Conservation (phyloP, 257 asterid genomes). For the Catharanthus roseus region DNA sequence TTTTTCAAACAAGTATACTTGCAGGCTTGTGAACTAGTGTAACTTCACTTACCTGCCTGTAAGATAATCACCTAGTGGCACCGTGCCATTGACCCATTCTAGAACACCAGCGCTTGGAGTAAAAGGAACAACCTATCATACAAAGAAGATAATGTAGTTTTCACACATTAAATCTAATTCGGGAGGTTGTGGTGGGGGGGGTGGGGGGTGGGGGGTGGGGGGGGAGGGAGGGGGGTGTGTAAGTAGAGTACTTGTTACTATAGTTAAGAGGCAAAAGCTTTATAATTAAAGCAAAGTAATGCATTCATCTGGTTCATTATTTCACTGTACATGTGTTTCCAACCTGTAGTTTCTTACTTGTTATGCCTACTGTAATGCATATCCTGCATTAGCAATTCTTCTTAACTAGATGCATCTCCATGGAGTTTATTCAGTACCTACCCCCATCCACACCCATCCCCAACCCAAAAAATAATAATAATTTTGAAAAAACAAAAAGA, state of each 20-base stretch:
- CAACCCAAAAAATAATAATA: no score
- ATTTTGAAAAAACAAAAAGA: no score
- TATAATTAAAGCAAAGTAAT: neutral
- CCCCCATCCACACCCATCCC: no score
- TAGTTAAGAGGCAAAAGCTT: neutral
- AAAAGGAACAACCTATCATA: conserved; percentile 84
- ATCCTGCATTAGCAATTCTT: neutral
- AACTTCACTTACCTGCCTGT: conserved; percentile 62
- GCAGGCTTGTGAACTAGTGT: conserved; percentile 10
- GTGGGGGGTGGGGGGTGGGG: no score
- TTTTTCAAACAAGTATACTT: conserved; percentile 10
- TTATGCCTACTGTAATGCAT: neutral
- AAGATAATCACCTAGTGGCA: conserved; percentile 96
- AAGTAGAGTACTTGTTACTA: neutral
- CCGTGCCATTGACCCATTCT: conserved; percentile 98
- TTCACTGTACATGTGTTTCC: neutral
- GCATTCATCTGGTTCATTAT: neutral
- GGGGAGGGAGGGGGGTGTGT: no score
- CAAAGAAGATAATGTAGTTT: neutral
- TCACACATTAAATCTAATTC: neutral
- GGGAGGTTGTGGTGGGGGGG: neutral
- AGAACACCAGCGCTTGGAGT: conserved; percentile 99
- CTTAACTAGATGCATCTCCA: neutral
- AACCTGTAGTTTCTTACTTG: neutral
- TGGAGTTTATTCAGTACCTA: neutral